These are phyloP conservation scores for Aristolochia californica DNA, from an alignment of 164 flowering plant species.

Conservation along the genomic window DNA sequence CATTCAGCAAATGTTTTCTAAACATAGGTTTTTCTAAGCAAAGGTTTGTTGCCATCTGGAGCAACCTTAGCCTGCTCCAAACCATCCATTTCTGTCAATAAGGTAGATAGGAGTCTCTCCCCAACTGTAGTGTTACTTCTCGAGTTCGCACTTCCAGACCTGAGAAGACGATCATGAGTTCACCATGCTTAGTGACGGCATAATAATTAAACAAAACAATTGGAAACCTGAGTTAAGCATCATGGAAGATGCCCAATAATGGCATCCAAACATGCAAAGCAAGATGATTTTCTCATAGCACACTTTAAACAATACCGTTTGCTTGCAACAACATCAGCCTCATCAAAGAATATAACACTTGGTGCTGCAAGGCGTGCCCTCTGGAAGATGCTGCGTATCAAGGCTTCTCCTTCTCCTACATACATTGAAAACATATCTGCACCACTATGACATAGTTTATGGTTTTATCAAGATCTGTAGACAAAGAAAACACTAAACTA, in stretches of 20 bases:
- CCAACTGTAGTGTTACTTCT: conserved; percentile 47
- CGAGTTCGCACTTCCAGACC: conserved; percentile 47
- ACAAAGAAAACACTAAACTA: no score
- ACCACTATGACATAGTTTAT: conserved; percentile 40
- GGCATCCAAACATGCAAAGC: not conserved
- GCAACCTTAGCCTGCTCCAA: conserved; percentile 74
- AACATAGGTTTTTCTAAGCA: no score
- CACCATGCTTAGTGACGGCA: not conserved
- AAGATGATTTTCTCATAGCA: not conserved
- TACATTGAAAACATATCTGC: conserved; percentile 96
- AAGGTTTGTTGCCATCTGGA: not conserved
- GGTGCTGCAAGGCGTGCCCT: conserved; percentile 95
- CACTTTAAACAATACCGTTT: conserved; percentile 42
- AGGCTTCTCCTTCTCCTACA: conserved; percentile 98
- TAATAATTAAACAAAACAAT: no score
- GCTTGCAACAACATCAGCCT: conserved; percentile 77
- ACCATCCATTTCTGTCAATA: conserved; percentile 98
- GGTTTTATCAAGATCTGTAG: not conserved
- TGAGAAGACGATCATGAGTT: not conserved
- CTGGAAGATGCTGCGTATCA: conserved; percentile 73
- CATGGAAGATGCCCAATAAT: no score
- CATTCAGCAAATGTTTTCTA: not conserved
- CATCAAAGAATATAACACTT: conserved; percentile 92
- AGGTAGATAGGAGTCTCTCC: conserved; percentile 88
- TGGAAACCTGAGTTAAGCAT: no score